Evolutionary conservation across 108 stramenopile genomes (phyloP).

Genomic region (Conticribra guillardii): DNA sequence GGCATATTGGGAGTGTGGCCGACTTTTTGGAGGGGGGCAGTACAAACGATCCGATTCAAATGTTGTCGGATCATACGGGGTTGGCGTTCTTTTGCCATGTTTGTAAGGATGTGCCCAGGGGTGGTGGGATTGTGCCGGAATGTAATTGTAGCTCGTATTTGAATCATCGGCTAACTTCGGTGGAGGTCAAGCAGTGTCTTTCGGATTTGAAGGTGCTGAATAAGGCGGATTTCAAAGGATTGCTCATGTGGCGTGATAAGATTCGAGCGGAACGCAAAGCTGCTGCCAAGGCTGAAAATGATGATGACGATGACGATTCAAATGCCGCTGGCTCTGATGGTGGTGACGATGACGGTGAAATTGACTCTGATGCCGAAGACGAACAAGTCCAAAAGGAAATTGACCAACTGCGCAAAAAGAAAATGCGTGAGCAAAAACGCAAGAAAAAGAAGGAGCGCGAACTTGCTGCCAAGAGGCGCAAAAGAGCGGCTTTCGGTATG

Average conservation of each 20-base stretch:
- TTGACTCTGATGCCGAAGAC: slow-evolving; percentile 84
- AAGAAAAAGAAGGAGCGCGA: slow-evolving; percentile 91
- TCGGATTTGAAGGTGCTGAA: slow-evolving; percentile 94
- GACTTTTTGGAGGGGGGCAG: slow-evolving; percentile 81
- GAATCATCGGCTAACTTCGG: slow-evolving; percentile 82
- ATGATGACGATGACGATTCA: slow-evolving; percentile 46
- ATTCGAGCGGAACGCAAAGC: slow-evolving; percentile 72
- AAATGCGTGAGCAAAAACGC: slow-evolving; percentile 80
- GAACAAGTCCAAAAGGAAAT: slow-evolving; percentile 83
- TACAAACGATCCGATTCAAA: slow-evolving; percentile 89
- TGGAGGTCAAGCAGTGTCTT: slow-evolving; percentile 88
- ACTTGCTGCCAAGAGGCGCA: slow-evolving; percentile 78
- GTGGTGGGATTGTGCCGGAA: slow-evolving; percentile 24
- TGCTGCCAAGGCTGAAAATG: slow-evolving; percentile 45
- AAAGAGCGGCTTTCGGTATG: slow-evolving; percentile 86
- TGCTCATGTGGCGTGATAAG: slow-evolving; percentile 93
- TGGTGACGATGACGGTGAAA: slow-evolving; percentile 52
- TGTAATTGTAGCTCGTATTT: slow-evolving; percentile 74
- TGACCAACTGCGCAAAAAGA: slow-evolving; percentile 62
- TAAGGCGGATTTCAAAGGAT: slow-evolving; percentile 93
- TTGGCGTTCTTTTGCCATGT: slow-evolving; percentile 76
- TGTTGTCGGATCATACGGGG: slow-evolving; percentile 88
- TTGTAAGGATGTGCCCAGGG: slow-evolving; percentile 42
- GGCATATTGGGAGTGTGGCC: slow-evolving; percentile 70
- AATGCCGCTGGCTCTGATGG: slow-evolving; percentile 30